Conservation (phyloP, 192 early-diverging fungal species). For the Globomyces pollinis-pini region DNA sequence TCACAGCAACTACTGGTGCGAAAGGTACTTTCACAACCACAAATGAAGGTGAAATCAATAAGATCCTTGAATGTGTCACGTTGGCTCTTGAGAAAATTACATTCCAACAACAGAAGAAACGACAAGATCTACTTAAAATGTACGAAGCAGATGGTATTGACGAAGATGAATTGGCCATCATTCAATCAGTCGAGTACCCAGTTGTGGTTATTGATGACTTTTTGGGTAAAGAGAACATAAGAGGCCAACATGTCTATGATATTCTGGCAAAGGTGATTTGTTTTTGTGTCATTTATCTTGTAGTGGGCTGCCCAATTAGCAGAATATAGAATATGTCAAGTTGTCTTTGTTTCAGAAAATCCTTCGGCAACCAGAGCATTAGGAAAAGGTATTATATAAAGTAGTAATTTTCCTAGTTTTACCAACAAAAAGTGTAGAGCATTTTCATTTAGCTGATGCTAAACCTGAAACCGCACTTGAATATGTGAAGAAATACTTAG, state of each 20-base stretch:
- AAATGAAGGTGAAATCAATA: slow-evolving; percentile 70
- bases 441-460: slow-evolving; percentile 64
- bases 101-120: slow-evolving; percentile 21
- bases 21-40: slow-evolving; percentile 78
- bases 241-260: slow-evolving; percentile 57
- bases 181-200: slow-evolving; percentile 57
- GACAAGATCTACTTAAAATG: slow-evolving; percentile 3
- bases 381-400: slow-evolving; percentile 54
- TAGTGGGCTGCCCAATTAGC: slow-evolving; percentile 68
- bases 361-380: slow-evolving; percentile 51
- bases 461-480: slow-evolving; percentile 49
- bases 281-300: background rate
- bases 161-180: slow-evolving; percentile 4
- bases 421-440: slow-evolving; percentile 62
- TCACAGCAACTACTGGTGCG: slow-evolving; percentile 81
- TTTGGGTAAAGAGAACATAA: slow-evolving; percentile 62
- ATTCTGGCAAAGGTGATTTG: slow-evolving; percentile 58
- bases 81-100: slow-evolving; percentile 61
- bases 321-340: slow-evolving; percentile 82
- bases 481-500: slow-evolving; percentile 50
- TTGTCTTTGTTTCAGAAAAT: slow-evolving; percentile 78
- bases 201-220: slow-evolving; percentile 86
- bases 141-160: slow-evolving; percentile 1
- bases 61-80: slow-evolving; percentile 77
- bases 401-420: slow-evolving; percentile 38